phyloP scores from a whole-genome alignment of 345 rosid genomes.

The Populus pruinosa region DNA sequence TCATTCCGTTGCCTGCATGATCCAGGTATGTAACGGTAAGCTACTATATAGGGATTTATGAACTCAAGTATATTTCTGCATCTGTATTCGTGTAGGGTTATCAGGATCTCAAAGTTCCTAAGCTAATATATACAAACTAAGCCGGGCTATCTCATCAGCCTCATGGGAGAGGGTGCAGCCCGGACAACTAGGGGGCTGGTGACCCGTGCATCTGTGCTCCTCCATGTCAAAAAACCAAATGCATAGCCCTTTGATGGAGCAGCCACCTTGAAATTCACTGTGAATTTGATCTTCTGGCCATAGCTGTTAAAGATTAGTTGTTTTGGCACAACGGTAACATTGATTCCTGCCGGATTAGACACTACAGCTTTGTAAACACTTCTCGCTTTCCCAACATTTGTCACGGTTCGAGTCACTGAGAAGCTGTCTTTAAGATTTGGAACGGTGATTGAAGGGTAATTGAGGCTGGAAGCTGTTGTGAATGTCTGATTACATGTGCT shows the following conservation, averaged over 20 bases:
- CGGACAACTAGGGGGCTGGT: slow-evolving; percentile 45
- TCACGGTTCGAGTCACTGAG: slow-evolving; percentile 45
- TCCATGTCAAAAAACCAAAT: slow-evolving; percentile 53
- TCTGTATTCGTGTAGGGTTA: background rate
- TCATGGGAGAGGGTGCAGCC: slow-evolving; percentile 27
- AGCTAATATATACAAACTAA: slow-evolving; percentile 5
- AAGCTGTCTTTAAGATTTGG: slow-evolving; percentile 33
- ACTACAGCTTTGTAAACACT: slow-evolving; percentile 39
- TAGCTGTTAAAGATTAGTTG: slow-evolving; percentile 31
- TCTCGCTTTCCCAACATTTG: slow-evolving; percentile 42
- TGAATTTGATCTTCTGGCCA: slow-evolving; percentile 46
- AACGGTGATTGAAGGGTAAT: slow-evolving; percentile 52
- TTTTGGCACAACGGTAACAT: slow-evolving; percentile 41
- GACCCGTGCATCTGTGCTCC: slow-evolving; percentile 28
- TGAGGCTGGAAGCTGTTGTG: slow-evolving; percentile 34
- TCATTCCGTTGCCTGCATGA: background rate
- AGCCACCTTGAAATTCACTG: slow-evolving; percentile 39
- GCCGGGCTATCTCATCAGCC: slow-evolving; percentile 27
- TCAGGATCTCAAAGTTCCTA: slow-evolving; percentile 1
- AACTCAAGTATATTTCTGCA: background rate
- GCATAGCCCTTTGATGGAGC: slow-evolving; percentile 41
- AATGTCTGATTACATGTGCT: slow-evolving; percentile 36
- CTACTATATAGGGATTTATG: background rate
- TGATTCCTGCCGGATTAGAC: slow-evolving; percentile 37
- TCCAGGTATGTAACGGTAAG: background rate